These are phyloP conservation scores for Aspergillus pseudoviridinutans DNA, from an alignment of 2,329 filamentous ascomycete species.

Conservation along the genomic window DNA sequence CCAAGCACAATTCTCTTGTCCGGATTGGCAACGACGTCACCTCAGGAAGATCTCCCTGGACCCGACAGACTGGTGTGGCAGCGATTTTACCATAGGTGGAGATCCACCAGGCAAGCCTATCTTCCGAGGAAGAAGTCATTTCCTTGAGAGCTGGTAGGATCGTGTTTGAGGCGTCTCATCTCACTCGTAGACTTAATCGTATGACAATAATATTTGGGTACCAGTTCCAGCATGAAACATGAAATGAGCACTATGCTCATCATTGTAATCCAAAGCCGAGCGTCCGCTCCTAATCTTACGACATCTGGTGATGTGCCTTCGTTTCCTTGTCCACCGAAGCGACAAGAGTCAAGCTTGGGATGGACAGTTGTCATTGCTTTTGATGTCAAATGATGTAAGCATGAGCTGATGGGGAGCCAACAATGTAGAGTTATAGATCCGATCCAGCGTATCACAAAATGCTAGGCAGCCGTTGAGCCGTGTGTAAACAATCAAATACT, in stretches of 20 bases:
- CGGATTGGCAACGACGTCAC: not conserved
- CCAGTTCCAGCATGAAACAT: not conserved
- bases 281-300: not conserved
- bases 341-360: not conserved
- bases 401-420: not conserved
- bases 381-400: not conserved
- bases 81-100: slow-evolving; percentile 8
- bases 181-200: not conserved
- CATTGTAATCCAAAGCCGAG: not conserved
- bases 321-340: not conserved
- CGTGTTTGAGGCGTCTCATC: not conserved
- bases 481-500: not conserved
- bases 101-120: slow-evolving; percentile 6
- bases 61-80: slow-evolving; percentile 25
- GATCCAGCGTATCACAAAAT: not conserved
- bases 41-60: slow-evolving; percentile 4
- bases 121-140: not conserved
- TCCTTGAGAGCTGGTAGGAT: not conserved
- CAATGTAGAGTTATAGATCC: not conserved
- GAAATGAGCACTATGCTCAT: not conserved
- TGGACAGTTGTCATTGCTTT: not conserved
- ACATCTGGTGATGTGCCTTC: not conserved
- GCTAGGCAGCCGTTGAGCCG: not conserved
- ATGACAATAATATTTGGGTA: not conserved
- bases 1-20: not conserved